phyloP scores from a whole-genome alignment of 495 filamentous ascomycete species.

The Xylaria cubensis region DNA sequence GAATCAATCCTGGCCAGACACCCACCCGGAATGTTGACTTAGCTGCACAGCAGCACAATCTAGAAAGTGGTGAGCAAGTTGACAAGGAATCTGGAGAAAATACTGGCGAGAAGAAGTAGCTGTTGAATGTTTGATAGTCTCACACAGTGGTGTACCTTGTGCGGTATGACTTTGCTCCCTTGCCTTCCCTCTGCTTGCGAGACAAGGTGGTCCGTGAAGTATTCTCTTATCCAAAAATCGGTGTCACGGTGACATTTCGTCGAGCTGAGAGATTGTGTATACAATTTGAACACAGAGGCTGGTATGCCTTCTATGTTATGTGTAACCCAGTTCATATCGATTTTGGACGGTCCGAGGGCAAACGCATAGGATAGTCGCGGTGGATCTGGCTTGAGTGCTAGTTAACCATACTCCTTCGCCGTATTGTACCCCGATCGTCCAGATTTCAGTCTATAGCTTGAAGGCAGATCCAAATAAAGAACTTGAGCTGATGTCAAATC shows the following conservation, averaged over 20 bases:
- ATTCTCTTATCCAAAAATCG: slow-evolving; percentile 12
- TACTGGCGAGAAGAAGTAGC: slow-evolving; percentile 14
- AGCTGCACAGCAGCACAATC: slow-evolving; percentile 20
- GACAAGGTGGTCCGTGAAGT: neutral
- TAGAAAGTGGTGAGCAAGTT: slow-evolving; percentile 13
- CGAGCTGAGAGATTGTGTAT: slow-evolving; percentile 18
- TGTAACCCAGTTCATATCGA: slow-evolving; percentile 3
- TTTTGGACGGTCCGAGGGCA: slow-evolving; percentile 27
- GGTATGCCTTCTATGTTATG: slow-evolving; percentile 18
- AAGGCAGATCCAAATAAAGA: slow-evolving; percentile 8
- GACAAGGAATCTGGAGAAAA: slow-evolving; percentile 18
- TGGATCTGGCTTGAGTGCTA: slow-evolving; percentile 27
- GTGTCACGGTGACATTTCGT: slow-evolving; percentile 12
- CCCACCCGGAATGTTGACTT: slow-evolving; percentile 19
- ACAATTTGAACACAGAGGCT: slow-evolving; percentile 19
- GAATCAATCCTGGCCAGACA: slow-evolving; percentile 14
- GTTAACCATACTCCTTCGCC: slow-evolving; percentile 29
- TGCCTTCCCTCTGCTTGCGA: slow-evolving; percentile 13
- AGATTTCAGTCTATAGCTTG: slow-evolving; percentile 25
- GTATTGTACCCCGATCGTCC: slow-evolving; percentile 30
- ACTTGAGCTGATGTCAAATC: neutral
- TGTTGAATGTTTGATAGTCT: neutral
- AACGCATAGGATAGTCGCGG: slow-evolving; percentile 29
- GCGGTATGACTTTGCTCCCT: slow-evolving; percentile 8
- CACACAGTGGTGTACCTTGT: neutral